phyloP scores from a whole-genome alignment of 2,329 filamentous ascomycete genomes.

The Arthroderma sp. region DNA sequence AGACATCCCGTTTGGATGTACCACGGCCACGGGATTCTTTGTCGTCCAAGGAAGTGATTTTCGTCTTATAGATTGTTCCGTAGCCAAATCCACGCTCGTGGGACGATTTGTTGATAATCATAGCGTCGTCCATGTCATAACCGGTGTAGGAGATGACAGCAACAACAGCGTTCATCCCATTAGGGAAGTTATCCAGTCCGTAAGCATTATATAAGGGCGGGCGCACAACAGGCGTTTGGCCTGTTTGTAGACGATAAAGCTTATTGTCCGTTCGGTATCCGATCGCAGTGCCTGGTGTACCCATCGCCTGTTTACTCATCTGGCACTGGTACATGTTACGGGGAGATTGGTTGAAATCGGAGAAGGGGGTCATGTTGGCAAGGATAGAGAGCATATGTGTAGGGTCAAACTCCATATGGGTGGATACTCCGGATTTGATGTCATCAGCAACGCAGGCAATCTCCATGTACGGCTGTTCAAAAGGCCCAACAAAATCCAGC shows the following conservation, averaged over 20 bases:
- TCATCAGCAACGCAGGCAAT: slow-evolving; percentile 86
- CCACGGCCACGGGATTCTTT: slow-evolving; percentile 53
- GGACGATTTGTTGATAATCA: slow-evolving; percentile 97
- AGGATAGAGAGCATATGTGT: slow-evolving; percentile 96
- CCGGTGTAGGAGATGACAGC: slow-evolving; percentile 98
- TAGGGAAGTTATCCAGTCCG: slow-evolving; percentile 94
- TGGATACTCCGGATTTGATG: slow-evolving; percentile 74
- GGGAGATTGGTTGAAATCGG: slow-evolving; percentile 95
- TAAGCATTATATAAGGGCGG: slow-evolving; percentile 91
- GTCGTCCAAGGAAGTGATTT: slow-evolving; percentile 76
- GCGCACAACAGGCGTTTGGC: slow-evolving; percentile 86
- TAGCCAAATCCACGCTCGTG: slow-evolving; percentile 93
- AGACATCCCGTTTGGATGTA: slow-evolving; percentile 54
- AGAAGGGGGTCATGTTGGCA: slow-evolving; percentile 97
- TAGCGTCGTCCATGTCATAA: slow-evolving; percentile 99
- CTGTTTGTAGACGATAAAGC: slow-evolving; percentile 83
- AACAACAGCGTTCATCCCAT: slow-evolving; percentile 87
- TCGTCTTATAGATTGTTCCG: slow-evolving; percentile 95
- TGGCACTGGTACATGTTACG: slow-evolving; percentile 99
- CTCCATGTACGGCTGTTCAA: slow-evolving; percentile 97
- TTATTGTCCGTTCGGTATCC: slow-evolving; percentile 93
- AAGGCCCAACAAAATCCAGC: slow-evolving; percentile 77
- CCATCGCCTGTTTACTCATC: slow-evolving; percentile 99
- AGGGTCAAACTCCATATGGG: slow-evolving; percentile 85
- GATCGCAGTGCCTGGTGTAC: slow-evolving; percentile 76